Evolutionary conservation across 768 basidiomycete genomes (phyloP).

Genomic region (Mycena alexandri): DNA sequence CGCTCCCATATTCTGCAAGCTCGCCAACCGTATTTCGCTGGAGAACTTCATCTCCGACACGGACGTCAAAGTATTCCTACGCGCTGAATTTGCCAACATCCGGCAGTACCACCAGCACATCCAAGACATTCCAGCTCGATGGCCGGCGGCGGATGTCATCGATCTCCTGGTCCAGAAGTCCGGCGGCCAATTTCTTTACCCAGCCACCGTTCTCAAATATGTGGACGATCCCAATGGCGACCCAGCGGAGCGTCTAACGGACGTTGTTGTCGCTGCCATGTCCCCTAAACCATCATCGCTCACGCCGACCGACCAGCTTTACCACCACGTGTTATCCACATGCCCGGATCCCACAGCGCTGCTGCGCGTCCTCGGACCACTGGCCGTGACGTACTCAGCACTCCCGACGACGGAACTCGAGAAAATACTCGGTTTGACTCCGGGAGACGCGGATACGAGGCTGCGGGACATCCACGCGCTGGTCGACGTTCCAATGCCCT

Average conservation of each 20-base stretch:
- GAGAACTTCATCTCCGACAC: conserved; percentile 39
- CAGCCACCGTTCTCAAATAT: conserved; percentile 35
- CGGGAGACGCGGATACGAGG: conserved; percentile 1
- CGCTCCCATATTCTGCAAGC: conserved; percentile 28
- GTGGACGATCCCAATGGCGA: conserved; percentile 16
- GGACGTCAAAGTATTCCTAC: conserved; percentile 42
- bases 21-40: conserved; percentile 33
- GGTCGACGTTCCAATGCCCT: conserved; percentile 33
- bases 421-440: conserved; percentile 9
- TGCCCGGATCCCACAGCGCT: conserved; percentile 19
- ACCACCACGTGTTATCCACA: conserved; percentile 30
- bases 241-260: conserved; percentile 29
- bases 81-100: conserved; percentile 34
- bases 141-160: conserved; percentile 42
- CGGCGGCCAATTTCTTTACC: conserved; percentile 35
- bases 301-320: conserved; percentile 32
- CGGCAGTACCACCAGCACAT: conserved; percentile 29
- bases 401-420: conserved; percentile 25
- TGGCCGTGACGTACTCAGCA: conserved; percentile 19
- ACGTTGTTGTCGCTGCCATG: conserved; percentile 30
- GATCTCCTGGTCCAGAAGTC: conserved; percentile 31
- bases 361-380: conserved; percentile 23
- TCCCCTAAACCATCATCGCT: not conserved
- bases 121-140: conserved; percentile 37
- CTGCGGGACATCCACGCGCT: conserved; percentile 26